A percentile compares a stretch with the other conserved stretches of the same genome.
Conservation (phyloP, 768 basidiomycete species). For the Kwoniella mangroviensis region DNA sequence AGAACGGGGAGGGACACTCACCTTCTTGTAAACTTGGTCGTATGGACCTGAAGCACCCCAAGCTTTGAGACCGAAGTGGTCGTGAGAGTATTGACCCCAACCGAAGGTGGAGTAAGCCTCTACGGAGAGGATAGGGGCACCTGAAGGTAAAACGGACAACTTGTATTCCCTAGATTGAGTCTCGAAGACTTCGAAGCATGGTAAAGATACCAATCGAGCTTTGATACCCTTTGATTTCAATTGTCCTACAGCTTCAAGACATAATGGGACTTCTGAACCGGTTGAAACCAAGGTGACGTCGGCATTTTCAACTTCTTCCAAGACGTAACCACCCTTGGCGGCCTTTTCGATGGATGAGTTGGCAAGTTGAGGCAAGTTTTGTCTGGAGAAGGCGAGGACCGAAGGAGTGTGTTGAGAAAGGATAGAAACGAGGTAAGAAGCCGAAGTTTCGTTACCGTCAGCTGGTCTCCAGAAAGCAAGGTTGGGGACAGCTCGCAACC, state of each 20-base stretch:
- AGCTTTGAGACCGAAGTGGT: slow-evolving; percentile 64
- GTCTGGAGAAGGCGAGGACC: slow-evolving; percentile 52
- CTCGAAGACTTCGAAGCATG: slow-evolving; percentile 85
- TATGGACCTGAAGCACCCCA: slow-evolving; percentile 94
- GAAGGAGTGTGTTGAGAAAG: slow-evolving; percentile 78
- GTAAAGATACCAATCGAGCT: slow-evolving; percentile 81
- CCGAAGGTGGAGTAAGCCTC: slow-evolving; percentile 81
- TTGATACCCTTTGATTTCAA: slow-evolving; percentile 78
- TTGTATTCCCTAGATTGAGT: slow-evolving; percentile 78
- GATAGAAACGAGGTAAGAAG: slow-evolving; percentile 81
- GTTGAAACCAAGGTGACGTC: slow-evolving; percentile 86
- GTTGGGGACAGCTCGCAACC: slow-evolving; percentile 88
- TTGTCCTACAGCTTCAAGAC: slow-evolving; percentile 80
- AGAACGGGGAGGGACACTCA: slow-evolving; percentile 6
- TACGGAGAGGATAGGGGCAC: slow-evolving; percentile 84
- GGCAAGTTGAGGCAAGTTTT: slow-evolving; percentile 80
- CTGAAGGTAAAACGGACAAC: slow-evolving; percentile 81
- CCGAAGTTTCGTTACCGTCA: slow-evolving; percentile 91
- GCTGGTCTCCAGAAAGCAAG: slow-evolving; percentile 82
- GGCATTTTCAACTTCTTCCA: slow-evolving; percentile 77
- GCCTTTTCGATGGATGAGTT: slow-evolving; percentile 84
- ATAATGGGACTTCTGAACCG: slow-evolving; percentile 84
- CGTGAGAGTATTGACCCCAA: slow-evolving; percentile 89
- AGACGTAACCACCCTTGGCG: slow-evolving; percentile 81
- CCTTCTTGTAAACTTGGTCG: slow-evolving; percentile 84